Percentiles rank a stretch among this genome's conserved stretches.
Conservation (phyloP, 1,284 basidiomycete genomes). For the Prillingera fragicola region DNA sequence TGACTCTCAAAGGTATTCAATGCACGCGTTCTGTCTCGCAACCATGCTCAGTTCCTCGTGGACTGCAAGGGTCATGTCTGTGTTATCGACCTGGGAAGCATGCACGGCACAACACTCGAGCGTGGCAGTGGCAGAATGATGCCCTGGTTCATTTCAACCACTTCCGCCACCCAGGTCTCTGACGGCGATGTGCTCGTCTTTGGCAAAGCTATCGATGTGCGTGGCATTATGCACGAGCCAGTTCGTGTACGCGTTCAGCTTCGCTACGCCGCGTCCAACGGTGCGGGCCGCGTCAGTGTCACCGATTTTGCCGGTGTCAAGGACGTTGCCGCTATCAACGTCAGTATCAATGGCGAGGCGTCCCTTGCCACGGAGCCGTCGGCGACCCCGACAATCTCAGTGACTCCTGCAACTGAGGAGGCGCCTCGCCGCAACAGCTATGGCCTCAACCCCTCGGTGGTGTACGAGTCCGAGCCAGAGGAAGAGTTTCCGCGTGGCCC, state of each 20-base stretch:
- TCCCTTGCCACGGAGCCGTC: too few species aligned
- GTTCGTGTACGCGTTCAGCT: conserved; percentile 2
- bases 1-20: conserved; percentile 5
- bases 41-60: conserved; percentile 26
- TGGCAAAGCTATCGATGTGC: conserved; percentile 19
- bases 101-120: conserved; percentile 29
- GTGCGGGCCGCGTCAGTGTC: too few species aligned
- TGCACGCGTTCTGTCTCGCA: conserved; percentile 30
- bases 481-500: conserved; percentile 5
- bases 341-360: background rate
- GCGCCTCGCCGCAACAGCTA: conserved; percentile 4
- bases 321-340: background rate
- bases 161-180: conserved; percentile 12
- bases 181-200: conserved; percentile 27
- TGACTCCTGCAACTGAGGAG: too few species aligned
- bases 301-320: background rate
- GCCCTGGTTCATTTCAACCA: too few species aligned
- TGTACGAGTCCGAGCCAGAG: conserved; percentile 15
- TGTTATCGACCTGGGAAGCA: conserved; percentile 27
- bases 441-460: conserved; percentile 8
- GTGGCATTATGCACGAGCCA: conserved; percentile 3
- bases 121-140: background rate
- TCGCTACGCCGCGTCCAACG: background rate
- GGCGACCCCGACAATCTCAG: background rate
- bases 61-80: conserved; percentile 22